Conservation (phyloP, 2,329 filamentous ascomycete genomes). For the Colletotrichum destructivum region DNA sequence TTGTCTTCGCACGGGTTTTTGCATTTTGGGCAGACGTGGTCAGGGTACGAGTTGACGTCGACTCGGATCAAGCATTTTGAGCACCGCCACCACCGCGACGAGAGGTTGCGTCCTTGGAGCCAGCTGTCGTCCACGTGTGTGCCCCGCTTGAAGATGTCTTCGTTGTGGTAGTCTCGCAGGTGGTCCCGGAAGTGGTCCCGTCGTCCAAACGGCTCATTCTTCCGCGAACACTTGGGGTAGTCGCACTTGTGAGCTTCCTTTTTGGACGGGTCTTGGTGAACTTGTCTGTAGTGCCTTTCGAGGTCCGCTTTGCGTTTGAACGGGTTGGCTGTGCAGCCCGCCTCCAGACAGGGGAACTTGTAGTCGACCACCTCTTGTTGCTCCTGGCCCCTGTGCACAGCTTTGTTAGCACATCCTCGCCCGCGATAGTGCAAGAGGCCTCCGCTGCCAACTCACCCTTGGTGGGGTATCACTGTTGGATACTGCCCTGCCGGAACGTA, state of each 20-base stretch:
- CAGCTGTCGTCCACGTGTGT: slow-evolving; percentile 53
- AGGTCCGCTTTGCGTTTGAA: slow-evolving; percentile 70
- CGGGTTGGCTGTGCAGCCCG: slow-evolving; percentile 59
- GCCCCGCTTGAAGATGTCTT: slow-evolving; percentile 67
- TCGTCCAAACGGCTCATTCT: slow-evolving; percentile 63
- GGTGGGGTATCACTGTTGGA: slow-evolving; percentile 41
- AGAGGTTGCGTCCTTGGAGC: slow-evolving; percentile 57
- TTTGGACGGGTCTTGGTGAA: slow-evolving; percentile 59
- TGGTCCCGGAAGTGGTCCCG: slow-evolving; percentile 72
- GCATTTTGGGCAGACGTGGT: slow-evolving; percentile 61
- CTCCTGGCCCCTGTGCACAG: slow-evolving; percentile 35
- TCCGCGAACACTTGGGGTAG: slow-evolving; percentile 64
- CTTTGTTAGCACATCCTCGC: slow-evolving; percentile 22
- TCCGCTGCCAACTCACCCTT: slow-evolving; percentile 31
- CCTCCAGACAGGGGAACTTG: slow-evolving; percentile 52
- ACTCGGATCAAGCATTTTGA: slow-evolving; percentile 66
- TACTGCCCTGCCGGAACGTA: slow-evolving; percentile 39
- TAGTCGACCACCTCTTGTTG: slow-evolving; percentile 39
- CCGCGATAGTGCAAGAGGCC: slow-evolving; percentile 18
- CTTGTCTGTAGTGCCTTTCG: slow-evolving; percentile 66
- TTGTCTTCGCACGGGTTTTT: slow-evolving; percentile 62
- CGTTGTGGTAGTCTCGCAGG: slow-evolving; percentile 68
- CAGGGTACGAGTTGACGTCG: slow-evolving; percentile 56
- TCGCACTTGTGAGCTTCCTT: slow-evolving; percentile 66
- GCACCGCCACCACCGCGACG: slow-evolving; percentile 68